Evolutionary conservation across 768 basidiomycete species (phyloP).

Genomic region (Candolleomyces aberdarensis): DNA sequence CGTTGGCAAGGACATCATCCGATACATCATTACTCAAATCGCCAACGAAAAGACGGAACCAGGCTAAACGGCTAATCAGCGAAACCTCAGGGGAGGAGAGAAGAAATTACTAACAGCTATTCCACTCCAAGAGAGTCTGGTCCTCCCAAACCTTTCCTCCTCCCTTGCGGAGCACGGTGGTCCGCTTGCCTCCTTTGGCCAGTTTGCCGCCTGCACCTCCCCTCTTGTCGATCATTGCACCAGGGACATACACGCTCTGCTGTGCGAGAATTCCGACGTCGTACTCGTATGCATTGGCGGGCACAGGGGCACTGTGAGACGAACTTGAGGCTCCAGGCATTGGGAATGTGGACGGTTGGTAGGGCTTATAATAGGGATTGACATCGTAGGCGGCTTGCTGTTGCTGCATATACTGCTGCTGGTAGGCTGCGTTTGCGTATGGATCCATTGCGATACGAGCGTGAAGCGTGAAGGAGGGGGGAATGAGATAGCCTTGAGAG

Average conservation of each 20-base stretch:
- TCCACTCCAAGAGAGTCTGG: slow-evolving; percentile 96
- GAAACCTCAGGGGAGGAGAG: slow-evolving; percentile 1
- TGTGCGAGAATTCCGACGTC: slow-evolving; percentile 89
- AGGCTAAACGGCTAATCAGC: slow-evolving; percentile 49
- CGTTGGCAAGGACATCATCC: slow-evolving; percentile 89
- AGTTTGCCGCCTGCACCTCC: slow-evolving; percentile 84
- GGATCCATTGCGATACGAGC: slow-evolving; percentile 34
- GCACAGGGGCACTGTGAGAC: slow-evolving; percentile 74
- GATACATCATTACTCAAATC: slow-evolving; percentile 98
- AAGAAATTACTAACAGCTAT: slow-evolving; percentile 70
- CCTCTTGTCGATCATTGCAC: slow-evolving; percentile 85
- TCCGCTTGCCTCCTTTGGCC: slow-evolving; percentile 87
- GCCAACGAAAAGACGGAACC: slow-evolving; percentile 97
- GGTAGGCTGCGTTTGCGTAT: slow-evolving; percentile 43
- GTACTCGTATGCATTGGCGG: slow-evolving; percentile 89
- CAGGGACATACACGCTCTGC: slow-evolving; percentile 90
- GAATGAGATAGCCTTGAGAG: not conserved
- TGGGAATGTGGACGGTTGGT: slow-evolving; percentile 71
- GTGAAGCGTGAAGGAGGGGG: not conserved
- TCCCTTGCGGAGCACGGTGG: slow-evolving; percentile 92
- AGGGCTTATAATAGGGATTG: slow-evolving; percentile 81
- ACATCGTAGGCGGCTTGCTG: slow-evolving; percentile 55
- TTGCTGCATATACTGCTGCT: slow-evolving; percentile 51
- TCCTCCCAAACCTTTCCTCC: slow-evolving; percentile 99
- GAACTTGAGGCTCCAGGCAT: slow-evolving; percentile 55